Percentiles rank a stretch among this genome's conserved stretches.
Evolutionary conservation across 768 basidiomycete species (phyloP).

Genomic region (Boletellus emodensis): DNA sequence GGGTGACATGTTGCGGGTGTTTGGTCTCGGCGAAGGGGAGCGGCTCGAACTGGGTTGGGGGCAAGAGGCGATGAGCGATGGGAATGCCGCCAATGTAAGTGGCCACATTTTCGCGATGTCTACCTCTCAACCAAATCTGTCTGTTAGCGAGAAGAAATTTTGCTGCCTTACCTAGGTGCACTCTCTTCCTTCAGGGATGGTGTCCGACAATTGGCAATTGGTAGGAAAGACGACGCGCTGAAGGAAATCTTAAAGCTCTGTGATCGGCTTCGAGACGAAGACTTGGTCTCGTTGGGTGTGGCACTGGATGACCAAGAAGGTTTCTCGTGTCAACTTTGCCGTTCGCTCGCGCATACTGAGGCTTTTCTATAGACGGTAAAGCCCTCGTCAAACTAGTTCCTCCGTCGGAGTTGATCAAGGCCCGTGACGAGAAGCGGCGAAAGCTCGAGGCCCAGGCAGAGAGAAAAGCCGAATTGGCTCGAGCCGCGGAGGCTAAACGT

Average conservation of each 20-base stretch:
- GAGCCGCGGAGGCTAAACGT: constrained; percentile 63
- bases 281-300: constrained; percentile 90
- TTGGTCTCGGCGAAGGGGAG: constrained; percentile 74
- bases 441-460: constrained; percentile 69
- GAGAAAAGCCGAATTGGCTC: constrained; percentile 69
- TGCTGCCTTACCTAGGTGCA: constrained; percentile 85
- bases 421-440: constrained; percentile 84
- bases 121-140: neutral
- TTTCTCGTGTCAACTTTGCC: constrained; percentile 26
- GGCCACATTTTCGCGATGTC: constrained; percentile 14
- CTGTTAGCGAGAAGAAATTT: constrained; percentile 68
- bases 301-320: constrained; percentile 97
- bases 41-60: constrained; percentile 83
- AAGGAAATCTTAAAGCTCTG: constrained; percentile 83
- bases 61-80: constrained; percentile 45
- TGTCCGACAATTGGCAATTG: constrained; percentile 78
- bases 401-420: constrained; percentile 74
- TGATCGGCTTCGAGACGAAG: constrained; percentile 85
- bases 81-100: constrained; percentile 41
- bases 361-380: constrained; percentile 64
- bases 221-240: constrained; percentile 56
- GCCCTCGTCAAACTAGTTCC: constrained; percentile 91
- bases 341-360: neutral
- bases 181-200: constrained; percentile 91
- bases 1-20: constrained; percentile 69